Conservation (phyloP, 1,284 basidiomycete genomes). For the Ustilago esculenta region DNA sequence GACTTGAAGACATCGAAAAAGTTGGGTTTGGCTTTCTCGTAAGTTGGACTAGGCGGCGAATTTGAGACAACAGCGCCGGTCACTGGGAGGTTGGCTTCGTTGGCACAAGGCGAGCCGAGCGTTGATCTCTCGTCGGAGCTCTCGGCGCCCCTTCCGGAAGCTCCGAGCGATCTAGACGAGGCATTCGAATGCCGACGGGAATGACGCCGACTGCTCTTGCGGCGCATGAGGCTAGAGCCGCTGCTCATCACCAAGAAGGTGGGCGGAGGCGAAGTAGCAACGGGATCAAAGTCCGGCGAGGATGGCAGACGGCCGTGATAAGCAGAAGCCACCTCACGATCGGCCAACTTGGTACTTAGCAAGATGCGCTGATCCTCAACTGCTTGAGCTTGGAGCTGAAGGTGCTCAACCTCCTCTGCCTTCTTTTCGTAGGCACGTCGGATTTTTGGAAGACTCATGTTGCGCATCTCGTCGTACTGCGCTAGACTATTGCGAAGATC, state of each 20-base stretch:
- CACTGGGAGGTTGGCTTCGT: conserved; percentile 7
- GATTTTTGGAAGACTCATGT: conserved; percentile 51
- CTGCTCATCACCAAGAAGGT: conserved; percentile 5
- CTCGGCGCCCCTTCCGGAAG: conserved; percentile 14
- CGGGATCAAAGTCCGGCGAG: conserved; percentile 14
- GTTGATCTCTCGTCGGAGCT: conserved; percentile 36
- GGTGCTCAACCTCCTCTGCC: conserved; percentile 60
- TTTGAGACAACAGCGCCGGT: conserved; percentile 9
- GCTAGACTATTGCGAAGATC: conserved; percentile 52
- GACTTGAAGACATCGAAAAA: conserved; percentile 60
- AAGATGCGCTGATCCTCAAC: conserved; percentile 62
- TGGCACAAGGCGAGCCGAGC: conserved; percentile 25
- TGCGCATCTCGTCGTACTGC: conserved; percentile 62
- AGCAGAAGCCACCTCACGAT: conserved; percentile 10
- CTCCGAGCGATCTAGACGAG: conserved; percentile 18
- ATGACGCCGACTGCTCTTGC: conserved; percentile 33
- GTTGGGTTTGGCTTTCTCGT: conserved; percentile 32
- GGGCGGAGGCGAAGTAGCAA: conserved; percentile 15
- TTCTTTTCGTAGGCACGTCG: conserved; percentile 57
- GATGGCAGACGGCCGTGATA: conserved; percentile 13
- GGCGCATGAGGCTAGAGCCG: conserved; percentile 18
- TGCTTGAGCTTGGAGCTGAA: conserved; percentile 59
- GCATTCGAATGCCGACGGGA: conserved; percentile 31
- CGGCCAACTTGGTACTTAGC: conserved; percentile 36
- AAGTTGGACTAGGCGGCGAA: conserved; percentile 26